Evolutionary conservation across 148 eudicot genomes (phyloP), one percentile per base, ranked within the genome.

Genomic region (Arbutus unedo): DNA sequence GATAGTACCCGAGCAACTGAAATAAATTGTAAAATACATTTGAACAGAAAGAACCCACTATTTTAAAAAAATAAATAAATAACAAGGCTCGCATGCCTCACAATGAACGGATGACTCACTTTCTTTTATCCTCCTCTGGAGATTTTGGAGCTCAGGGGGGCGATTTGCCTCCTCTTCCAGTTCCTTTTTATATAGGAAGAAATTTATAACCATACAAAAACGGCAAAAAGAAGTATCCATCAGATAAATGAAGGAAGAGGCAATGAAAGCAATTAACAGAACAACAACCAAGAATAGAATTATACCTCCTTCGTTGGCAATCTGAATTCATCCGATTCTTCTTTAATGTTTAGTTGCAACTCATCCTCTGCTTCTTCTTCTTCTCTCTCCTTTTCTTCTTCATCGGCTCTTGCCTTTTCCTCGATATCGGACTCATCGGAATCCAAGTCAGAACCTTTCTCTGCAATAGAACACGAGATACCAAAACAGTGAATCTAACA

Each of bases 111-210:
- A 57, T 4, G 43, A 89, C 98, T 75, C 89, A 96, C 98, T 89
- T 86, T 94, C 97, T 91, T 91, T 93, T 80, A 96, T 96, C 86
- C 98, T 91, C 85, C 96, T 88, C 73, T 91, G 91, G 66, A 96
- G 95, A 81, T 64, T 90, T 44, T 93, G 82, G 74, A 94, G 94
- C 91, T 94, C 94, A 79, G 98, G 98, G 14, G 98, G 98, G 78
- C 90, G 83, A 67, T 83, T 86, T 64, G 95, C 92, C 88, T 96
- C 98, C 82, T 88, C 91, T 80, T 87, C 95, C 70, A 96, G 94
- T 81, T 96, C 98, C 98, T 96, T 74, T 3, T 72, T 71, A 83
- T 64, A 47, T 19, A 25, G 44, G 48, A 68, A 45, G 78, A 9
- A 55, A 49, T 13, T 9, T 49, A 75, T 23, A 23, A 23, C 38